Base-by-base conservation (phyloP, 306 rosid species). In the Sicyos baderoa region DNA sequence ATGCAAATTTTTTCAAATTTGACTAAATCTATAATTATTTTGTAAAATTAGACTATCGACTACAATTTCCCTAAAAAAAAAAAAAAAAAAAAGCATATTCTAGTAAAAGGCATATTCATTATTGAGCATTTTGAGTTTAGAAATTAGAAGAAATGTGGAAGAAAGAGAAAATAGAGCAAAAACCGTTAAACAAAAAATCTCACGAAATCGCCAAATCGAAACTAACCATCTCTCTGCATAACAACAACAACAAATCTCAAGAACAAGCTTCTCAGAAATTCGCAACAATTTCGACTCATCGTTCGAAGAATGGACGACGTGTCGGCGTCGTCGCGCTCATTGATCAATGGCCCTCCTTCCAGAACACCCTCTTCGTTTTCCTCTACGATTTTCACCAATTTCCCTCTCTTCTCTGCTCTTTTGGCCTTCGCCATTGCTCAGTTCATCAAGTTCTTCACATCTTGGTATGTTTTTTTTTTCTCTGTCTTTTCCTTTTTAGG, bases 361-460 rank as follows among this genome's bases (percentile, higher is more conserved):
- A 54, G 54, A 4, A 62, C 65, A 1, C 73, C 79, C 5, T 14
- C 67, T 1, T 72, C 78, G 0, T 40, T 40, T 40, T 40, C 45
- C 8, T 40, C 45, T 40, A 73, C 89, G 9, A 14, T 79, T 40
- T 76, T 87, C 18, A 70, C 77, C 47, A 87, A 87, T 76, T 87
- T 64, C 77, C 93, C 93, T 29, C 86, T 87, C 75, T 59, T 87
- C 72, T 81, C 86, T 71, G 84, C 93, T 57, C 1, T 87, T 54
- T 54, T 76, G 14, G 82, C 89, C 73, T 87, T 85, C 73, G 76
- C 78, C 62, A 32, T 87, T 66, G 93, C 93, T 21, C 89, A 87
- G 78, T 70, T 56, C 70, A 87, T 71, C 88, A 87, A 85, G 76
- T 72, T 87, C 78, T 79, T 87, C 81, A 79, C 93, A 45, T 9